phyloP scores from a whole-genome alignment of 805 yeast genomes.

The Teunomyces cretensis region DNA sequence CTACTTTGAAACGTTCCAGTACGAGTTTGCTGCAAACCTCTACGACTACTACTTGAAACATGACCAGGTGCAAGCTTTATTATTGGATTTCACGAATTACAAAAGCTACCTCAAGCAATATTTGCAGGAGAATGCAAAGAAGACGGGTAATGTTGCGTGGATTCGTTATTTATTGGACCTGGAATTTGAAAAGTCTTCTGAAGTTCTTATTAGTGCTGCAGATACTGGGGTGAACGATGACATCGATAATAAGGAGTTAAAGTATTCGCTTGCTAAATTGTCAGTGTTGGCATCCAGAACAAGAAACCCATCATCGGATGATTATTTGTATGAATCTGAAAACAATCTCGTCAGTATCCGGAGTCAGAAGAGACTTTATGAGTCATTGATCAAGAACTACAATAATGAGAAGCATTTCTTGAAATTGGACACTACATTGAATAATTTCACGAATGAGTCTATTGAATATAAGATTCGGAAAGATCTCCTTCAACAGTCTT shows the following conservation, averaged over 20 bases:
- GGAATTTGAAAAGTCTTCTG: slow-evolving; percentile 51
- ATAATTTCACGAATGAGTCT: slow-evolving; percentile 14
- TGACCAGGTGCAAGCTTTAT: slow-evolving; percentile 51
- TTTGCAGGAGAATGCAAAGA: slow-evolving; percentile 41
- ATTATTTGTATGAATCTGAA: slow-evolving; percentile 46
- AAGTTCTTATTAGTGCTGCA: slow-evolving; percentile 43
- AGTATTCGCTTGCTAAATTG: slow-evolving; percentile 71
- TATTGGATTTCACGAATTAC: slow-evolving; percentile 58
- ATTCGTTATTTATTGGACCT: slow-evolving; percentile 57
- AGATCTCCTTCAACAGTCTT: slow-evolving; percentile 20
- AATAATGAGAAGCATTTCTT: slow-evolving; percentile 23
- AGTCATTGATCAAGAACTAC: slow-evolving; percentile 21
- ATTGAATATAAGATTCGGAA: slow-evolving; percentile 11
- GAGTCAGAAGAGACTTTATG: slow-evolving; percentile 43
- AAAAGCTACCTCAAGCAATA: slow-evolving; percentile 50
- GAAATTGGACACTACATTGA: slow-evolving; percentile 25
- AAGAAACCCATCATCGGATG: not conserved
- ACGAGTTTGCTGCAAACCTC: slow-evolving; percentile 63
- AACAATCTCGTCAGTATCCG: slow-evolving; percentile 47
- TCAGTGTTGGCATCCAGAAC: slow-evolving; percentile 48
- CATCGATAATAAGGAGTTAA: slow-evolving; percentile 50
- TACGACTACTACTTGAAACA: slow-evolving; percentile 57
- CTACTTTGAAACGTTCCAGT: slow-evolving; percentile 63
- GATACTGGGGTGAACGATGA: slow-evolving; percentile 37
- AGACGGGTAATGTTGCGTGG: slow-evolving; percentile 67